Base-by-base conservation (phyloP, 75 land plant genomes). In the Pinus albicaulis region DNA sequence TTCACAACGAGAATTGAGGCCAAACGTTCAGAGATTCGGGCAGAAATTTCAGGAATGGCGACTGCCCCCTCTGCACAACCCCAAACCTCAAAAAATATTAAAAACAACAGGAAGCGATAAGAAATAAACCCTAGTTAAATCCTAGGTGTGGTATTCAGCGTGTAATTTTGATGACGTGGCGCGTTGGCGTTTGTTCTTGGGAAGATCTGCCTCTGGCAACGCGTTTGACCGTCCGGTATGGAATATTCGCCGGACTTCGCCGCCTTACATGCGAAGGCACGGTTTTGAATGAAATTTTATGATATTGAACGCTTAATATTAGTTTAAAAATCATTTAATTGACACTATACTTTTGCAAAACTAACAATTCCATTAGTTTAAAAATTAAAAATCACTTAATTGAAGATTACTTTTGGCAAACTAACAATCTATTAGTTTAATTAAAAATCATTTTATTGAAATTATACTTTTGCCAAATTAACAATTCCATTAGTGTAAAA, bases 11-110 rank as follows among this genome's bases (percentile, higher is more conserved):
- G 38, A 38, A 19, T 68, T 68, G 20, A 19, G 71, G 3, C 11
- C 48, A 7, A 44, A 7, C 48, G 48, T 44, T 44, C 48, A 20
- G 71, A 68, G 71, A 38, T 68, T 68, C 52, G 52, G 22, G 71
- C 71, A 68, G 71, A 68, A 68, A 34, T 31, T 66, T 17, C 44
- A 66, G 38, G 48, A 62, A 28, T 62, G 65, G 34, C 12, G 15
- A 62, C 65, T 31, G 36, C 65, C 65, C 36, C 28, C 26, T 62
- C 65, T 28, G 65, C 65, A 8, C 34, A 66, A 7, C 70, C 70
- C 70, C 70, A 36, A 66, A 17, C 19, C 44, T 5, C n/a, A 66
- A 13, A 41, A 36, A 66, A 16, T 34, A 5, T 36, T 7, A 6
- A 38, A 7, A 36, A 36, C n/a, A 3, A 38, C 19, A 7, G 22